Evolutionary conservation across 495 filamentous ascomycete genomes (phyloP), one percentile per base, ranked within the genome.

Genomic region (Penicillium tannophilum): DNA sequence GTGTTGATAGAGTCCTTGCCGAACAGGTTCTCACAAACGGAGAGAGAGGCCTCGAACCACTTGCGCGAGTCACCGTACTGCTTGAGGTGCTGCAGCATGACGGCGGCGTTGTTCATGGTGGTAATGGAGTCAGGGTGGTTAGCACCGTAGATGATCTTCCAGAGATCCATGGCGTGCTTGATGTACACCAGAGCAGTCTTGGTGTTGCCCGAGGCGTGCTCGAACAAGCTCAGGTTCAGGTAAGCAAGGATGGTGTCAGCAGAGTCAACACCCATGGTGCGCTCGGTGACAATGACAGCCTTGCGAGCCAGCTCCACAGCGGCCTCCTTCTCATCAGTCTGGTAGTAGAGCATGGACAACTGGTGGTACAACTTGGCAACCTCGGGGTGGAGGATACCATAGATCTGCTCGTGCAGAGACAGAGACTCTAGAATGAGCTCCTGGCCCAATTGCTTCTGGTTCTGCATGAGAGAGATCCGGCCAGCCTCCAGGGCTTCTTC

Each of bases 61-160:
- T 90, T 80, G 54, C 93, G 88, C 14, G 93, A 97, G 72, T 96
- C 91, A 59, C 89, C 84, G 80, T 93, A 99, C 47, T 88, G 85
- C 79, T 96, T 93, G 65, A 96, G 80, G 55, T 90, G 86, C 76
- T 98, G 95, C 48, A 98, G 85, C 95, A 99, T 99, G 28, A 98
- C 94, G 12, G 95, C 95, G 14, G 91, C 92, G 70, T 99, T 99
- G 83, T 98, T 99, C 75, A 98, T 88, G 31, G 95, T 97, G 12
- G 95, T 99, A 76, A 98, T 96, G 16, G 91, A 94, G 74, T 99
- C 95, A 3, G 95, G 95, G 75, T 99, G 95, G 68, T 90, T 88
- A 12, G 86, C 75, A 44, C 95, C 95, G 68, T 96, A 98, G 69
- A 97, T 92, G 70, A 97, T 83, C 81, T 97, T 97, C 93, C 92